Evolutionary conservation across 306 rosid species (phyloP), one percentile per base, ranked within the genome.

Genomic region (Mucuna pruriens): DNA sequence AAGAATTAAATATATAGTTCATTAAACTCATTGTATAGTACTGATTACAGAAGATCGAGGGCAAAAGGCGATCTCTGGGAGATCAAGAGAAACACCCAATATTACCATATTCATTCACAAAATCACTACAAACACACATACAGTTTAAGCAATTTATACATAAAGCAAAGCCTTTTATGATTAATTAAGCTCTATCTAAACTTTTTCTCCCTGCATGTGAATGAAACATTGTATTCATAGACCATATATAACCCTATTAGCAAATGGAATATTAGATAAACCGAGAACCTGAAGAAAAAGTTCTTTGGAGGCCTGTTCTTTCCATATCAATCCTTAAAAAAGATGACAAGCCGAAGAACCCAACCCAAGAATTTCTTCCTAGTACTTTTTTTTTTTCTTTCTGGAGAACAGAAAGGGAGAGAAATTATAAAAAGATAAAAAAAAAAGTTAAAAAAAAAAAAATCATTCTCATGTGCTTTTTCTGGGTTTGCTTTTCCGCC

Each of bases 401-500:
- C 62, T n/a, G 20, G 11, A 73, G 55, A 54, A 36, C 17, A 13
- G 54, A 48, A 36, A 76, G 13, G 55, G 9, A 4, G 22, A 55
- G 0, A 38, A 66, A 51, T 23, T 20, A 74, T 22, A 12, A 45
- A 16, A 63, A 31, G 69, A 64, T 25, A 48, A 3, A 26, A 26
- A 3, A 23, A 5, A 23, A 9, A 4, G 0, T 38, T 1, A 3
- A 4, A 4, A 4, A 26, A 57, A 4, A 17, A 42, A 26, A 73
- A 16, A 55, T 57, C 3, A 26, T 61, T 72, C 62, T 77, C 63
- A 88, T 82, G 92, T 88, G 80, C 98, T 94, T 85, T 94, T 94
- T 83, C 90, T 86, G 91, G 98, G 97, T 83, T 87, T 94, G 90
- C 92, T 87, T 86, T 94, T 94, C 54, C 95, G 46, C 66, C 95